Evolutionary conservation across 2,329 filamentous ascomycete genomes (phyloP).

Genomic region (Botryotinia globosa): DNA sequence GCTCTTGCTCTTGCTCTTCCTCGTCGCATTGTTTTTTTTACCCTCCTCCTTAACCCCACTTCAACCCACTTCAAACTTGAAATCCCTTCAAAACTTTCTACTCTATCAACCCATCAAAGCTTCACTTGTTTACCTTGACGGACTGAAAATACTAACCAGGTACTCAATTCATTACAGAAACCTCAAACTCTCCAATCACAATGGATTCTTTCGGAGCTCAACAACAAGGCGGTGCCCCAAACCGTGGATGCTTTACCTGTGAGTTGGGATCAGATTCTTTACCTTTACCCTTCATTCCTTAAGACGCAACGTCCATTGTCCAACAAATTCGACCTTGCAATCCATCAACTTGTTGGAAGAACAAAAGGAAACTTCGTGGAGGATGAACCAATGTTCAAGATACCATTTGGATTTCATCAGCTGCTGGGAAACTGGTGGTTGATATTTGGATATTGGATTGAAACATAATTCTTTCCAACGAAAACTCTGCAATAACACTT

Average conservation of each 20-base stretch:
- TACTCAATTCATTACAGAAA: slow-evolving; percentile 22
- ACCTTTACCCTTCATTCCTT: slow-evolving; percentile 25
- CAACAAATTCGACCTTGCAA: neutral
- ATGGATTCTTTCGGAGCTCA: slow-evolving; percentile 36
- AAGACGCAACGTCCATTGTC: neutral
- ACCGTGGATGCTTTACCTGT: slow-evolving; percentile 52
- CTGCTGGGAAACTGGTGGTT: neutral
- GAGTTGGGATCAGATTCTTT: slow-evolving; percentile 37
- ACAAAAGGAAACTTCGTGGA: neutral
- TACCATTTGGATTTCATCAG: neutral
- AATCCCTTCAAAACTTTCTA: slow-evolving; percentile 10
- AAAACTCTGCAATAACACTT: slow-evolving; percentile 5
- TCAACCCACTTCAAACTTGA: slow-evolving; percentile 1
- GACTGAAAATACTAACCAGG: slow-evolving; percentile 15
- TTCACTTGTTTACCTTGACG: neutral
- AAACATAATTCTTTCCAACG: neutral
- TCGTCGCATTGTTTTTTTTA: neutral
- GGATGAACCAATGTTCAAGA: neutral
- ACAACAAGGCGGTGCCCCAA: slow-evolving; percentile 31
- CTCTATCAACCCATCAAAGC: neutral
- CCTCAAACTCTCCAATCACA: slow-evolving; percentile 23
- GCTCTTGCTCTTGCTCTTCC: neutral
- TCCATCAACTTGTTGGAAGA: neutral
- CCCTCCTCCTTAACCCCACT: slow-evolving; percentile 16
- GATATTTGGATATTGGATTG: neutral